These are phyloP conservation scores for Endothia cerciana DNA, from an alignment of 2,329 filamentous ascomycete genomes.

Conservation along the genomic window DNA sequence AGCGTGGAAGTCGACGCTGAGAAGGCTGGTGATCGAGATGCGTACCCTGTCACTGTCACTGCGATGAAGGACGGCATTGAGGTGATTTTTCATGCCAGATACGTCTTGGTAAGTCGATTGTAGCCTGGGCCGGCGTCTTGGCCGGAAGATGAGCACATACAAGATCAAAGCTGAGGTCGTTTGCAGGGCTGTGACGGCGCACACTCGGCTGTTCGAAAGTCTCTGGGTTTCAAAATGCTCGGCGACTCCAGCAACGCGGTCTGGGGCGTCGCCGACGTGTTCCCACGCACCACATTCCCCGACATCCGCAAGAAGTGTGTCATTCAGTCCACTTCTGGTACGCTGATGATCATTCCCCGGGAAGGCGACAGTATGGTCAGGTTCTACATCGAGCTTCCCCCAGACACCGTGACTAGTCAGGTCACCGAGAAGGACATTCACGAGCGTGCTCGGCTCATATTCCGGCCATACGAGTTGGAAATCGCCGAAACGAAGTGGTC, in stretches of 20 bases:
- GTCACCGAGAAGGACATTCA: slow-evolving; percentile 60
- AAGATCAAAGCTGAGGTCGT: not conserved
- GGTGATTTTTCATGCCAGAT: slow-evolving; percentile 51
- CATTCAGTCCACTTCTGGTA: slow-evolving; percentile 58
- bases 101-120: slow-evolving; percentile 50
- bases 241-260: slow-evolving; percentile 61
- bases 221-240: slow-evolving; percentile 60
- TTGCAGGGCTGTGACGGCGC: slow-evolving; percentile 51
- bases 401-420: slow-evolving; percentile 51
- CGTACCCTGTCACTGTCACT: slow-evolving; percentile 50
- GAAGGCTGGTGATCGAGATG: slow-evolving; percentile 39
- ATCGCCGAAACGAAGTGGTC: slow-evolving; percentile 63
- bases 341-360: slow-evolving; percentile 64
- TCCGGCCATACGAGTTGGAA: slow-evolving; percentile 58
- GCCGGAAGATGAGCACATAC: not conserved
- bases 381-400: slow-evolving; percentile 64
- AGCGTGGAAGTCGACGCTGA: slow-evolving; percentile 53
- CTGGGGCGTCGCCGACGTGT: slow-evolving; percentile 62
- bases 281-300: slow-evolving; percentile 60
- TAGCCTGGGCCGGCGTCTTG: slow-evolving; percentile 13
- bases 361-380: slow-evolving; percentile 61
- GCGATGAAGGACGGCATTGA: slow-evolving; percentile 45
- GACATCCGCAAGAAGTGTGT: slow-evolving; percentile 63
- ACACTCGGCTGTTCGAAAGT: slow-evolving; percentile 54
- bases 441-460: slow-evolving; percentile 53